These are phyloP conservation scores for Nicotiana knightiana DNA, from an alignment of 257 asterid genomes.

Conservation along the genomic window DNA sequence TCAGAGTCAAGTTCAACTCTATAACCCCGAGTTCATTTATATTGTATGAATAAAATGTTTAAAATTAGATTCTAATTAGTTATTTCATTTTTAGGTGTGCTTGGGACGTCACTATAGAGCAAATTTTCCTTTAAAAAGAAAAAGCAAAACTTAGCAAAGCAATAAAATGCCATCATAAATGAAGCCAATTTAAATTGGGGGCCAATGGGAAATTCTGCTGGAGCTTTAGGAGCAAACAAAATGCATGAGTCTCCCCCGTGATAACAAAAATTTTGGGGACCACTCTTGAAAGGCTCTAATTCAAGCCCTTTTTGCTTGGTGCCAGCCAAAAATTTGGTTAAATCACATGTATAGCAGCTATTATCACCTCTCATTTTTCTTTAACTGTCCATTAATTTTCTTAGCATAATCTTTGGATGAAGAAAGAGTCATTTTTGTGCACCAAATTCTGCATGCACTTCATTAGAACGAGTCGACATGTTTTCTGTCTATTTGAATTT, in stretches of 20 bases:
- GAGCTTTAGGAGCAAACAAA: conserved; percentile 4
- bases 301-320: background rate
- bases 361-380: background rate
- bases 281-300: background rate
- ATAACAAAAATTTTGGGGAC: conserved; percentile 3
- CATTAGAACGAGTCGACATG: too few species aligned
- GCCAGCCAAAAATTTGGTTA: background rate
- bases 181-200: background rate
- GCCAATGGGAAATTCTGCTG: background rate
- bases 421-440: background rate
- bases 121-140: background rate
- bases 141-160: background rate
- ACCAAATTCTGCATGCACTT: background rate
- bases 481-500: background rate
- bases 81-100: background rate
- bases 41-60: background rate
- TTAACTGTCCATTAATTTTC: background rate
- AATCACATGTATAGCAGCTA: conserved; percentile 7
- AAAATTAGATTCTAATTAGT: background rate
- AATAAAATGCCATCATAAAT: background rate
- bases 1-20: too few species aligned
- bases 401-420: too few species aligned
- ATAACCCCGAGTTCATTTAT: too few species aligned
- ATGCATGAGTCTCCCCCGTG: background rate
- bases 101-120: background rate